phyloP scores from a whole-genome alignment of 2,329 filamentous ascomycete genomes.

The Zarea fungicola region DNA sequence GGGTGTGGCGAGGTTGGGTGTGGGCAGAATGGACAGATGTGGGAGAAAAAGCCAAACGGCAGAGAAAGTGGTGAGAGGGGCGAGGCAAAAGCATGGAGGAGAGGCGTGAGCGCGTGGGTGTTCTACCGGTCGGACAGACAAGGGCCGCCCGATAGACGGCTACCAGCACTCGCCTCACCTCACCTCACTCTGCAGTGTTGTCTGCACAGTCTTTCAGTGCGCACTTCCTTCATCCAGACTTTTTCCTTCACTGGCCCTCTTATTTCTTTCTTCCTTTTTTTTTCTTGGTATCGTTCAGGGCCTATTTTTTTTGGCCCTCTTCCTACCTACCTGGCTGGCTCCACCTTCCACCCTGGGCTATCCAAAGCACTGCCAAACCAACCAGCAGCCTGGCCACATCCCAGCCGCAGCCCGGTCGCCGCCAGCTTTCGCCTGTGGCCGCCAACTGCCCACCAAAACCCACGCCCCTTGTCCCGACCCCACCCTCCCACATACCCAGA shows the following conservation, averaged over 20 bases:
- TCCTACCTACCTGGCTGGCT: background rate
- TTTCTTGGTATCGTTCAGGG: slow-evolving; percentile 1
- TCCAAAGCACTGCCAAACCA: slow-evolving; percentile 7
- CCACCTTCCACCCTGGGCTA: slow-evolving; percentile 10
- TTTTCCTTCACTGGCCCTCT: background rate
- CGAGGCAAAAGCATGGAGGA: slow-evolving; percentile 3
- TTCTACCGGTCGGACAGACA: no score
- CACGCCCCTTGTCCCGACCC: slow-evolving; percentile 1
- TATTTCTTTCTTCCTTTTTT: slow-evolving; percentile 1
- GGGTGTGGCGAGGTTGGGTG: background rate
- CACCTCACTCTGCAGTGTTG: no score
- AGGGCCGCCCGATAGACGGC: no score
- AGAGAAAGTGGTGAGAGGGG: background rate
- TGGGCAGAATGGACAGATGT: background rate
- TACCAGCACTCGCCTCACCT: no score
- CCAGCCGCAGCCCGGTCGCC: background rate
- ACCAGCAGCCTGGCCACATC: slow-evolving; percentile 1
- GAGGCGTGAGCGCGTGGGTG: no score
- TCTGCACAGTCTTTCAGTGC: no score
- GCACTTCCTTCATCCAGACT: no score
- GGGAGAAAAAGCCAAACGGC: slow-evolving; percentile 1
- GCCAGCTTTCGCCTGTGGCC: background rate
- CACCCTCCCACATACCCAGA: slow-evolving; percentile 11
- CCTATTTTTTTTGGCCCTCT: no score
- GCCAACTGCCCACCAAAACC: background rate